Percentiles rank a stretch among this genome's conserved stretches.
These are phyloP conservation scores for Suillus alpinus DNA, from an alignment of 768 basidiomycete species.

Conservation along the genomic window DNA sequence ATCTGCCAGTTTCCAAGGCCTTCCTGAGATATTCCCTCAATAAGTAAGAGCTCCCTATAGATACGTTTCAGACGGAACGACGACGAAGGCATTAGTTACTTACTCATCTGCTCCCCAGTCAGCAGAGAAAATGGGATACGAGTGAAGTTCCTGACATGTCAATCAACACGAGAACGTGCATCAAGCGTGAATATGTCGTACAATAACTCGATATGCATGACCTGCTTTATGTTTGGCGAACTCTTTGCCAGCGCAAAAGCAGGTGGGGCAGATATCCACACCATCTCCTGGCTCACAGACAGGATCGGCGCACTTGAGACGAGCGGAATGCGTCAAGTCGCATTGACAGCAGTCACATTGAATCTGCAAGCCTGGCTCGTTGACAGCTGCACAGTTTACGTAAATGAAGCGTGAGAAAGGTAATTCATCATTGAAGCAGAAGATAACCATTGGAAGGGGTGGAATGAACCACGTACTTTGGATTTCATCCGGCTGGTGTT, in stretches of 20 bases:
- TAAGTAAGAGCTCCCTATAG: slow-evolving; percentile 77
- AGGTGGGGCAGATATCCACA: slow-evolving; percentile 89
- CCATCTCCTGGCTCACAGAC: slow-evolving; percentile 72
- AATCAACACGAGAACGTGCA: slow-evolving; percentile 3
- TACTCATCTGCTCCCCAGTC: slow-evolving; percentile 99
- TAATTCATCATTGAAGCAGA: background rate
- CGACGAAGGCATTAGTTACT: slow-evolving; percentile 25
- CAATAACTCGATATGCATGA: slow-evolving; percentile 91
- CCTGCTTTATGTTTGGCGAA: slow-evolving; percentile 80
- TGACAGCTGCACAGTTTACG: slow-evolving; percentile 52
- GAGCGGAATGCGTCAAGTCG: slow-evolving; percentile 94
- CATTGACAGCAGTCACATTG: slow-evolving; percentile 80
- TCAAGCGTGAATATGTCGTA: slow-evolving; percentile 33
- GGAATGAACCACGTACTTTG: slow-evolving; percentile 44
- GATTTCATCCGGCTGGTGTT: slow-evolving; percentile 62
- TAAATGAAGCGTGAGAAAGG: slow-evolving; percentile 30
- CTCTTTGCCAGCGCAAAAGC: slow-evolving; percentile 92
- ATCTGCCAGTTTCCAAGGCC: slow-evolving; percentile 97
- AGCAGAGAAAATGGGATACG: slow-evolving; percentile 90
- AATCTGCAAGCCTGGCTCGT: slow-evolving; percentile 80
- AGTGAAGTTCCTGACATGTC: slow-evolving; percentile 79
- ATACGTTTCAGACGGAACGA: slow-evolving; percentile 1
- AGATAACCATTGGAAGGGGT: background rate
- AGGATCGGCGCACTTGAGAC: slow-evolving; percentile 92
- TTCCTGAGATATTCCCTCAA: slow-evolving; percentile 84